Conservation (phyloP, 2,329 filamentous ascomycete genomes). For the Purpureocillium lavendulum region DNA sequence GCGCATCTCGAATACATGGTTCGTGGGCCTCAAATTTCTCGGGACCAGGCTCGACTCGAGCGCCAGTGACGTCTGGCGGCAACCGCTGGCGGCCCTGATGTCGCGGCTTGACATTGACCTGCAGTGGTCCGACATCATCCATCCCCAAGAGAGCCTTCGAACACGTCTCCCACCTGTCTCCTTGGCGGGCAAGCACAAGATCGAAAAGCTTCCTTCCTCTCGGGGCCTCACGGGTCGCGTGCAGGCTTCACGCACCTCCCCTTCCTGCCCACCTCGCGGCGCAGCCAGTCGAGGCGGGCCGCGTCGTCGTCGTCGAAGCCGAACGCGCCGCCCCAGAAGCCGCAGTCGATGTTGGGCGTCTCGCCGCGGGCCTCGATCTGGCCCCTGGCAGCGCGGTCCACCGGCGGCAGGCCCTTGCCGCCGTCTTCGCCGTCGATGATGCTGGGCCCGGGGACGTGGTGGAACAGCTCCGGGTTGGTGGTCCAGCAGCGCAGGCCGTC, state of each 20-base stretch:
- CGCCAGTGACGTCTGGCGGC: too few relatives aligned
- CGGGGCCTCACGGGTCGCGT: too few relatives aligned
- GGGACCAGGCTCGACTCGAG: too few relatives aligned
- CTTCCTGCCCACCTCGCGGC: constrained; percentile 1
- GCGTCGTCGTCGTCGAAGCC: background rate
- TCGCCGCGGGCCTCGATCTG: background rate
- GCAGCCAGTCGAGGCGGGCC: background rate
- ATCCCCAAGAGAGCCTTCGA: too few relatives aligned
- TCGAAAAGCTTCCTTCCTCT: too few relatives aligned
- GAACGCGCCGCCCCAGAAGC: background rate
- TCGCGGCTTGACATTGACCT: too few relatives aligned
- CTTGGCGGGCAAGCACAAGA: too few relatives aligned
- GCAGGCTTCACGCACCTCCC: background rate
- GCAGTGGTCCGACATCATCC: too few relatives aligned
- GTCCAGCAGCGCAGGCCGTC: background rate
- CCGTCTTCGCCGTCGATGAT: background rate
- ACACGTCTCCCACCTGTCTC: too few relatives aligned
- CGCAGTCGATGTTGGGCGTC: constrained; percentile 2
- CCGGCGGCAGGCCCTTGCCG: background rate
- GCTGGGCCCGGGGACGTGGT: constrained; percentile 1
- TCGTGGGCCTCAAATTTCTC: too few relatives aligned
- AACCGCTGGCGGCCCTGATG: too few relatives aligned
- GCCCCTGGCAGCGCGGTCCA: background rate
- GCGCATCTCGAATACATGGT: too few relatives aligned
- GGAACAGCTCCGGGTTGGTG: constrained; percentile 1